Base-by-base conservation (phyloP, 1,284 basidiomycete species). In the Microbotryomycetes sp. region DNA sequence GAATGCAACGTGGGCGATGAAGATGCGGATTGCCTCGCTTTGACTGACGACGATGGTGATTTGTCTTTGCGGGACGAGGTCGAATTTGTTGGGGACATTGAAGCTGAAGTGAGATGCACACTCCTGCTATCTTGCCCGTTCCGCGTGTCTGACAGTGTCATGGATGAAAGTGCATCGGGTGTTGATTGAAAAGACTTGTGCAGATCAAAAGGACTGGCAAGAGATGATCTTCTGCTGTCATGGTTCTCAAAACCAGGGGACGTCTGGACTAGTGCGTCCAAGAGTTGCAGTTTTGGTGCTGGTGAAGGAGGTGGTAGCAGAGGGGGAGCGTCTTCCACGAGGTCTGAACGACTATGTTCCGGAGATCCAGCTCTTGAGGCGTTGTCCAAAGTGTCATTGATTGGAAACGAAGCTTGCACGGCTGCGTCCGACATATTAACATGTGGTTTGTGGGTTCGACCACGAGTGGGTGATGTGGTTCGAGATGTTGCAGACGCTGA, bases 131-230 rank as follows among this genome's bases (percentile, higher is more conserved):
- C n/a, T n/a, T n/a, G n/a, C n/a, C n/a, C n/a, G n/a, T 55, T 32
- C 1, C 45, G 22, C 3, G 61, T 47, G 6, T 9, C n/a, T 29
- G 55, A 3, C 58, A 62, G 5, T 42, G 49, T 53, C 2, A 54
- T 6, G 4, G 54, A 49, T 19, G 64, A 60, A 16, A 54, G 32
- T 4, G 60, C 49, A 4, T 49, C 56, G 0, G 58, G 58, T 9
- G 52, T 64, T 2, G 65, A 49, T 22, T 64, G 65, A 32, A 67
- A 67, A 7, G 62, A 59, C 6, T 62, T 62, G 29, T 67, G 65
- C 5, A 67, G 52, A 49, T 64, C 60, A 60, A 58, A 67, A 3
- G 59, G 9, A 9, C 19, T 19, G 9, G 36, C 36, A 42, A 19
- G 12, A 42, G 36, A 42, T 19, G 36, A 42, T 42, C 36, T 42